Evolutionary conservation across 257 asterid genomes (phyloP).

Genomic region (Solanum medicagineum): DNA sequence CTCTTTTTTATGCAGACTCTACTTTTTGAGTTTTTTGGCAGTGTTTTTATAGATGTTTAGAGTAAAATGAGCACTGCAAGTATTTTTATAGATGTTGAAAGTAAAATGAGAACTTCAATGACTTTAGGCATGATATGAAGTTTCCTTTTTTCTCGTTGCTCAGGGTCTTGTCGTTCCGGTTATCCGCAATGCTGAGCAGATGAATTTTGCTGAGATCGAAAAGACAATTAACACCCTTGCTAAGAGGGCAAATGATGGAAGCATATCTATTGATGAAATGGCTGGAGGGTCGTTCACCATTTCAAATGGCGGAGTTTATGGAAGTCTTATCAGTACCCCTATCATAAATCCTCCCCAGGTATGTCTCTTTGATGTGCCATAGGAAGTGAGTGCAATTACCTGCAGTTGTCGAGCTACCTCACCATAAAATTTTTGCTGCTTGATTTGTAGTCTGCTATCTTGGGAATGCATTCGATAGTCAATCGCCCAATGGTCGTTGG

Average conservation of each 20-base stretch:
- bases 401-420: background rate
- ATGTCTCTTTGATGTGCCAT: background rate
- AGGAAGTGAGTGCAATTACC: background rate
- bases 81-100: background rate
- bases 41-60: background rate
- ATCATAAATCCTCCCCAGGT: conserved; percentile 99
- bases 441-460: conserved; percentile 72
- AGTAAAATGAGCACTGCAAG: background rate
- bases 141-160: conserved; percentile 4
- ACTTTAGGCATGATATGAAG: background rate
- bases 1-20: background rate
- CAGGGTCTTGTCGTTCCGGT: conserved; percentile 99
- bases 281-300: conserved; percentile 96
- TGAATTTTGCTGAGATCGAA: conserved; percentile 97
- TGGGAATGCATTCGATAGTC: conserved; percentile 97
- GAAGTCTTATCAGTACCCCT: conserved; percentile 96
- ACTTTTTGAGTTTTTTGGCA: background rate
- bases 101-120: background rate
- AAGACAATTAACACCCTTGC: conserved; percentile 82
- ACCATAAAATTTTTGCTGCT: background rate
- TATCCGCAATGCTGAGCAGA: conserved; percentile 69
- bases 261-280: conserved; percentile 96
- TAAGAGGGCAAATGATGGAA: conserved; percentile 82
- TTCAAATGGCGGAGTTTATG: conserved; percentile 97
- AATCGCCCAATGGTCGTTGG: conserved; percentile 96